Base-by-base conservation (phyloP, 352 stramenopile genomes). In the Phytophthora colocasiae region DNA sequence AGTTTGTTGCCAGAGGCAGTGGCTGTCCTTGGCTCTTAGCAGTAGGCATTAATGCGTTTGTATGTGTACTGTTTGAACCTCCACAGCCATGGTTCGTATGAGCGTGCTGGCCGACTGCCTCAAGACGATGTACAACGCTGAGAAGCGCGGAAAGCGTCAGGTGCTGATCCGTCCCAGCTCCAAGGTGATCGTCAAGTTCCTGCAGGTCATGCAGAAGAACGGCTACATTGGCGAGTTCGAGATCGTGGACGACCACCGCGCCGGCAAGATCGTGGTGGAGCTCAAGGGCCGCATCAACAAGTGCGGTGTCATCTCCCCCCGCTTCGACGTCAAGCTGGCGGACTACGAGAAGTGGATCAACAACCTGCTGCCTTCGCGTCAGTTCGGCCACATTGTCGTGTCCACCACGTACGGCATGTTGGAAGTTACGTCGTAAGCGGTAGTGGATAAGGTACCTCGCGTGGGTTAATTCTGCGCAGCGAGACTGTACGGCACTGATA, bases 141-240 rank as follows among this genome's bases (percentile, higher is more conserved):
- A 99, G 87, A 99, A 99, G 95, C 96, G 97, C 75, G 98, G 98
- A 78, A 99, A 99, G 84, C 87, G 97, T 73, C 98, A 99, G 87
- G 98, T 99, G 47, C 83, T 99, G 19, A 97, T 99, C 81, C 95
- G 98, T 59, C 98, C 98, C 66, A 99, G 90, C 67, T 99, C 96
- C 60, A 99, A 99, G 96, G 98, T 99, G 54, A 98, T 99, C 72
- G 90, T 99, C 83, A 99, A 99, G 93, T 99, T 99, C 85, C 93
- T 99, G 74, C 96, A 99, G 87, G 92, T 97, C 51, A 99, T 99
- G 98, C 98, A 99, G 93, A 98, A 99, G 87, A 97, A 99, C 85
- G 96, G 98, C 76, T 99, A 99, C 96, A 99, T 99, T 85, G 97
- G 97, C 62, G 98, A 99, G 85, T 99, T 99, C 80, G 97, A 99